These are phyloP conservation scores for Vitis riparia DNA, from an alignment of 164 flowering plant species.

Conservation along the genomic window DNA sequence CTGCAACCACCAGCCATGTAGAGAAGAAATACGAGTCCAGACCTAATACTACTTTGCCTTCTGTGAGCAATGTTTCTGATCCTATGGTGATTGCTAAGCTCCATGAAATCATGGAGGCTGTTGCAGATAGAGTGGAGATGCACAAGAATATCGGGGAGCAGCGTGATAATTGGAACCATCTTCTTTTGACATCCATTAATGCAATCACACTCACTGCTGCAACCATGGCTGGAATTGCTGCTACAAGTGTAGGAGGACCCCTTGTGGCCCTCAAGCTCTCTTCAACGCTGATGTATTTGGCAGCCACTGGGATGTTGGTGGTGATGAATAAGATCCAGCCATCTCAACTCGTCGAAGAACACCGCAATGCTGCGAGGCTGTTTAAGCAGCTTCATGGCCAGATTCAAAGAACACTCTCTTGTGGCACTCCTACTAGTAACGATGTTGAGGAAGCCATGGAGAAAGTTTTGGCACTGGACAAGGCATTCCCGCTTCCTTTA, in stretches of 20 bases:
- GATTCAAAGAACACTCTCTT: slow-evolving; percentile 32
- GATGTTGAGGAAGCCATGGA: slow-evolving; percentile 46
- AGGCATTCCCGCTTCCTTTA: slow-evolving; percentile 55
- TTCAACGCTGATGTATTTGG: slow-evolving; percentile 39
- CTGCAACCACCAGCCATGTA: slow-evolving; percentile 6
- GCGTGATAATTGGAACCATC: slow-evolving; percentile 49
- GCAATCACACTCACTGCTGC: slow-evolving; percentile 44
- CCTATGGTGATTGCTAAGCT: slow-evolving; percentile 28
- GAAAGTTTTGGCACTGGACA: slow-evolving; percentile 46
- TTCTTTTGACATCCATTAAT: slow-evolving; percentile 43
- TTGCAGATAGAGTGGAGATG: slow-evolving; percentile 47
- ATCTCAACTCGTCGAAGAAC: slow-evolving; percentile 74
- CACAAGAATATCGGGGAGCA: slow-evolving; percentile 48
- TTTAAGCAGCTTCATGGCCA: slow-evolving; percentile 44
- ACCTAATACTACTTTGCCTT: too few species aligned
- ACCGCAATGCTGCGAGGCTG: slow-evolving; percentile 55
- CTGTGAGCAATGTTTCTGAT: neutral
- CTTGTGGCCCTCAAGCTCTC: slow-evolving; percentile 43
- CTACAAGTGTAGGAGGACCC: slow-evolving; percentile 6
- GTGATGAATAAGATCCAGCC: slow-evolving; percentile 74
- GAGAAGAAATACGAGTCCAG: neutral
- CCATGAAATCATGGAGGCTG: slow-evolving; percentile 34
- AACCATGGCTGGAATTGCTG: slow-evolving; percentile 43
- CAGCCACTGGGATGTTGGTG: slow-evolving; percentile 54
- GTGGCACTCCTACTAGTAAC: slow-evolving; percentile 11